Conservation (phyloP, 2,329 filamentous ascomycete species). For the Neophaeococcomyces aloes region DNA sequence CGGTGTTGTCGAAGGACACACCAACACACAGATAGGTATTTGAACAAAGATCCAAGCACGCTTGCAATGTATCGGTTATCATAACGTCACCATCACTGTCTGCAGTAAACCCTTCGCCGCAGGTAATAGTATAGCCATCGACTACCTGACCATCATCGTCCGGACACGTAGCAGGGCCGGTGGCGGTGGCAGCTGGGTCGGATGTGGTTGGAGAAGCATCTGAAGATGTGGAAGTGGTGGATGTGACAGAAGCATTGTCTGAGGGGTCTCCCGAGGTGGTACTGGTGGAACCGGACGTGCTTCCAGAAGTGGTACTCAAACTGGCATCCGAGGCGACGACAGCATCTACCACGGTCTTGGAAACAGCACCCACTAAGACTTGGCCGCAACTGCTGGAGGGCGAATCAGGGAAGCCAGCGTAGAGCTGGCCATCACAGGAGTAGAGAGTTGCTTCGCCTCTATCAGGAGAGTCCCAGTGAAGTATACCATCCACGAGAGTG, state of each 20-base stretch:
- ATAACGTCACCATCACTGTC: not conserved
- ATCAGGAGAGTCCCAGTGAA: conserved; percentile 15
- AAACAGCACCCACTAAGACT: conserved; percentile 16
- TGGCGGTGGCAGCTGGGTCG: too few relatives aligned
- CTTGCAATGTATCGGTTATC: not conserved
- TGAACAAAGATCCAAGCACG: not conserved
- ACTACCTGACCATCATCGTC: not conserved
- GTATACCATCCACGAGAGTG: conserved; percentile 15
- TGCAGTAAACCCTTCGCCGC: not conserved
- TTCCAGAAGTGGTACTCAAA: not conserved
- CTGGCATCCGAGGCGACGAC: not conserved
- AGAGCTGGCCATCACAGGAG: conserved; percentile 13
- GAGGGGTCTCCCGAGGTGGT: not conserved
- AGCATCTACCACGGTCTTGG: not conserved
- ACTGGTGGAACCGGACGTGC: not conserved
- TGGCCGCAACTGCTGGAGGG: conserved; percentile 12
- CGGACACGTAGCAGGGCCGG: not conserved
- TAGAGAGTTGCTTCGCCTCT: conserved; percentile 14
- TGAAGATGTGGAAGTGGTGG: conserved; percentile 5
- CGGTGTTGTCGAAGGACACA: not conserved
- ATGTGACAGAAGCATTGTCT: conserved; percentile 2
- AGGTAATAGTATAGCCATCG: not conserved
- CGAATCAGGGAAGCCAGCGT: conserved; percentile 17
- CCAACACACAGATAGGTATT: not conserved
- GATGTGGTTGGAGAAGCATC: too few relatives aligned